Evolutionary conservation across 495 filamentous ascomycete genomes (phyloP).

Genomic region (Penicillium macrosclerotiorum): DNA sequence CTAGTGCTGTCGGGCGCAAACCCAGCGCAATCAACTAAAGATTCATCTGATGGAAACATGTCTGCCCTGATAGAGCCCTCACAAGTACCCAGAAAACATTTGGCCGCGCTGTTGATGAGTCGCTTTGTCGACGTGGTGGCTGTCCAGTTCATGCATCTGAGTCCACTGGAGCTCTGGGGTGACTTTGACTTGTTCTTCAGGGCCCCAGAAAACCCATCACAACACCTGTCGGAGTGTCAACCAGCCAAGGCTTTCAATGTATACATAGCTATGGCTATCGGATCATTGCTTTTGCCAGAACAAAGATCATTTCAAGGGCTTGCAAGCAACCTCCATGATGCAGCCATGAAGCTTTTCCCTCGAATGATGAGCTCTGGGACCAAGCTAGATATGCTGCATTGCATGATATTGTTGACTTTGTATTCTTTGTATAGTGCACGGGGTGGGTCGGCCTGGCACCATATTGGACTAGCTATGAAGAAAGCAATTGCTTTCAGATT

Average conservation of each 20-base stretch:
- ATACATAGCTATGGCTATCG: constrained; percentile 20
- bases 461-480: constrained; percentile 27
- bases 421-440: constrained; percentile 21
- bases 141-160: constrained; percentile 14
- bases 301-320: constrained; percentile 11
- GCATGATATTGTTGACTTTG: constrained; percentile 23
- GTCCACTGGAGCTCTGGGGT: constrained; percentile 1
- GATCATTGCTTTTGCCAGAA: constrained; percentile 17
- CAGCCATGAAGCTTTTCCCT: constrained; percentile 12
- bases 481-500: constrained; percentile 24
- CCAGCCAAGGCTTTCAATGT: constrained; percentile 12
- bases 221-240: background rate
- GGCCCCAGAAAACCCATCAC: background rate
- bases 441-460: constrained; percentile 28
- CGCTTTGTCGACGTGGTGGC: constrained; percentile 11
- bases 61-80: background rate
- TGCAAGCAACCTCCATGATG: constrained; percentile 6
- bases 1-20: constrained; percentile 16
- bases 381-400: constrained; percentile 11
- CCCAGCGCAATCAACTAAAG: constrained; percentile 10
- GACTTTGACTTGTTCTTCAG: constrained; percentile 17
- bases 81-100: background rate
- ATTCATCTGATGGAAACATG: constrained; percentile 2
- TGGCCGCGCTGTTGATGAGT: constrained; percentile 13
- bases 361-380: constrained; percentile 10